A percentile compares a stretch with the other conserved stretches of the same genome.
Evolutionary conservation across 176 grass and related monocot genomes (phyloP).

Genomic region (Rhipidocladum racemiflorum): DNA sequence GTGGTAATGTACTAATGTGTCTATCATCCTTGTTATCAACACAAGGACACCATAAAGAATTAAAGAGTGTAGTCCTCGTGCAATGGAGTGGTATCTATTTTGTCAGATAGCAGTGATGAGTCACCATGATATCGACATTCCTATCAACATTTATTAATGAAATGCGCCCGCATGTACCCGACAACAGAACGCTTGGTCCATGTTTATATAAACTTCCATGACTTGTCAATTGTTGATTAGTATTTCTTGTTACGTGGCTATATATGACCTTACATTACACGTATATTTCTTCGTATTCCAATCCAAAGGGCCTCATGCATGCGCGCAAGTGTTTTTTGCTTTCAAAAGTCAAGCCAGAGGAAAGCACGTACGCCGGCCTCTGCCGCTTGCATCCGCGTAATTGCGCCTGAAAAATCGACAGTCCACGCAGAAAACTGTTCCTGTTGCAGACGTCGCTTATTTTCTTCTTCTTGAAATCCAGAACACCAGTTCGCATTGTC

Average conservation of each 20-base stretch:
- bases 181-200: constrained; percentile 16
- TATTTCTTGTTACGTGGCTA: not conserved
- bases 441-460: not conserved
- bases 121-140: constrained; percentile 29
- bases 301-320: not conserved
- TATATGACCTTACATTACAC: not conserved
- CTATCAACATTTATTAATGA: not conserved
- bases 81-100: constrained; percentile 8
- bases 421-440: not conserved
- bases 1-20: not conserved
- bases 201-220: not conserved
- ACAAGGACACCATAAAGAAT: not conserved
- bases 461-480: not conserved
- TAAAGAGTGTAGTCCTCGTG: not conserved
- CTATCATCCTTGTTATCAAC: not conserved
- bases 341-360: not conserved
- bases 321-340: not conserved
- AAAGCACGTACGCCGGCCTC: not conserved
- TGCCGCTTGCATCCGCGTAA: not conserved
- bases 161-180: not conserved
- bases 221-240: constrained; percentile 9
- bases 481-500: not conserved
- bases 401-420: not conserved
- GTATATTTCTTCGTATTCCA: not conserved
- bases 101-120: constrained; percentile 23